Evolutionary conservation across 2,329 filamentous ascomycete species (phyloP), one percentile per base, ranked within the genome.

Genomic region (Colletotrichum kahawae): DNA sequence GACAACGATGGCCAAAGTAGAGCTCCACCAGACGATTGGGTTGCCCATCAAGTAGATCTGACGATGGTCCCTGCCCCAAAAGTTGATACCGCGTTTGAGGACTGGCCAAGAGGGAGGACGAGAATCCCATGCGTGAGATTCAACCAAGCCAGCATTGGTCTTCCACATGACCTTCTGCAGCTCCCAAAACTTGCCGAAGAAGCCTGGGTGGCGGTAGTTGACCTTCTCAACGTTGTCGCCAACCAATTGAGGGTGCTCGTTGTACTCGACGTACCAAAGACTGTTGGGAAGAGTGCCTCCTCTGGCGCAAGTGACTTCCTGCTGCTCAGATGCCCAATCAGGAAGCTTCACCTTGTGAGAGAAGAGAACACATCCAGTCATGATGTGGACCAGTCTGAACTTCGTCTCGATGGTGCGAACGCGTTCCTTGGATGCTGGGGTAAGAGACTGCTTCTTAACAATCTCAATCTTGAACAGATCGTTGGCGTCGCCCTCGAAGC

Each of bases 291-390:
- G 88, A 77, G 95, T 98, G 79, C 95, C 97, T 63, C 95, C 93
- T 79, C 93, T 94, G 9, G 97, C 97, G 82, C 97, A 99, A 24
- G 96, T 98, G n/a, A 99, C 97, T 85, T 99, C 97, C 84, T 99
- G 97, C 84, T 99, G 97, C 84, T 98, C 97, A 67, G 94, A 99
- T 62, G 95, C 97, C 97, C 97, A 99, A 4, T 98, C 95, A 4
- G 97, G 97, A 74, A 99, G 93, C 88, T 99, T 99, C 83, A 98
- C 96, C 88, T 98, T 98, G 90, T 99, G 97, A 1, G 96, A 98
- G 89, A 99, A 99, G 29, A 99, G 90, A 14, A 93, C 94, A 82
- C 97, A 99, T 62, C 96, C 96, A 77, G 95, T 98, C 97, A 99
- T 98, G 83, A 98, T 87, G 82, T 99, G 97, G 38, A 98, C 91